Conservation (phyloP, 495 filamentous ascomycete genomes). For the Podospora anserina region DNA sequence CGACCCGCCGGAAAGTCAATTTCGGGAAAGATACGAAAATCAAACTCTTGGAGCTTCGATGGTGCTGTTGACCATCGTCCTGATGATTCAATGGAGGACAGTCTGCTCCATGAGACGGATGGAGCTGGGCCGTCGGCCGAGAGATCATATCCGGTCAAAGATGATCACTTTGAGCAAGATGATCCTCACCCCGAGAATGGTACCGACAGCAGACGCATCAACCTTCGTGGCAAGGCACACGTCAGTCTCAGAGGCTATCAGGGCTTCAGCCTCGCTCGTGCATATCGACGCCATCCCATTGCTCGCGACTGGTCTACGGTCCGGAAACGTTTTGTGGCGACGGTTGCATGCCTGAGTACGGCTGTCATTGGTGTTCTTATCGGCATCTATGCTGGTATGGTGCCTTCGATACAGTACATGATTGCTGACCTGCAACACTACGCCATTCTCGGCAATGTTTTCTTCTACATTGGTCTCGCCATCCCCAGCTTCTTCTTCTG, state of each 20-base stretch:
- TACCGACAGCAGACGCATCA: conserved; percentile 25
- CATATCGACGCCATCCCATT: conserved; percentile 51
- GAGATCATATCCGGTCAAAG: background rate
- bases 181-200: background rate
- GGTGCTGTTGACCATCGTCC: conserved; percentile 18
- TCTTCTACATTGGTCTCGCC: conserved; percentile 64
- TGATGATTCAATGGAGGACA: conserved; percentile 8
- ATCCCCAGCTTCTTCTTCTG: conserved; percentile 66
- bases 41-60: conserved; percentile 19
- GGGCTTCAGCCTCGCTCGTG: conserved; percentile 52
- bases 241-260: conserved; percentile 44
- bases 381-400: conserved; percentile 72
- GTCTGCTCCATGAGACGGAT: conserved; percentile 9
- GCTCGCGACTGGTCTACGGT: conserved; percentile 62
- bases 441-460: conserved; percentile 68
- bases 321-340: conserved; percentile 64
- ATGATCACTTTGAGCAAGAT: conserved; percentile 15
- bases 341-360: conserved; percentile 67
- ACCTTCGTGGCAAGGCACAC: conserved; percentile 38
- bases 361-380: conserved; percentile 63
- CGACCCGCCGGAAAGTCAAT: conserved; percentile 1
- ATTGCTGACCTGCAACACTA: conserved; percentile 63
- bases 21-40: conserved; percentile 3
- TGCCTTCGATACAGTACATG: conserved; percentile 70
- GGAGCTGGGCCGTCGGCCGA: conserved; percentile 18